Conservation (phyloP, 352 stramenopile genomes). For the Aphanomyces euteiches region DNA sequence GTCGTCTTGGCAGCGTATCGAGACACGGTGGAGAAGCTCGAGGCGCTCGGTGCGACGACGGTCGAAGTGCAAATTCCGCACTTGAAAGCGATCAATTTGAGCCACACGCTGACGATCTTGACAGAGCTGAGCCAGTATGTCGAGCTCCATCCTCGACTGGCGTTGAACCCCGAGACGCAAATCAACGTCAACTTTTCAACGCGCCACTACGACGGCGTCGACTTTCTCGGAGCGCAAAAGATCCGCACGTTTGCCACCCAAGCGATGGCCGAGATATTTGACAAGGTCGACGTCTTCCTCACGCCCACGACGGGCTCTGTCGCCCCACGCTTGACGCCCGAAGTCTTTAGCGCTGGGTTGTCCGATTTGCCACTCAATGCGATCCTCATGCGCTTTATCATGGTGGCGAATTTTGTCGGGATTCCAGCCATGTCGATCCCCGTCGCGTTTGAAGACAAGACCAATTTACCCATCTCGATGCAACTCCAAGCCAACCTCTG, state of each 20-base stretch:
- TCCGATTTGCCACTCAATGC: slow-evolving; percentile 50
- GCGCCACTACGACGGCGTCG: slow-evolving; percentile 51
- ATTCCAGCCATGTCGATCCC: slow-evolving; percentile 74
- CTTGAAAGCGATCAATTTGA: slow-evolving; percentile 68
- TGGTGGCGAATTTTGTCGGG: slow-evolving; percentile 85
- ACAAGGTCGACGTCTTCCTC: slow-evolving; percentile 86
- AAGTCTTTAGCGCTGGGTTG: slow-evolving; percentile 41
- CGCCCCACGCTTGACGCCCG: slow-evolving; percentile 59
- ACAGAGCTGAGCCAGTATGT: slow-evolving; percentile 72
- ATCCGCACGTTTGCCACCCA: slow-evolving; percentile 77
- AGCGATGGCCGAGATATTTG: slow-evolving; percentile 72
- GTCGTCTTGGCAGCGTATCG: slow-evolving; percentile 50
- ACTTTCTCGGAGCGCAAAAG: slow-evolving; percentile 83
- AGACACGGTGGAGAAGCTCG: slow-evolving; percentile 49
- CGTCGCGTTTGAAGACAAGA: slow-evolving; percentile 54
- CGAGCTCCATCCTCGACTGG: slow-evolving; percentile 55
- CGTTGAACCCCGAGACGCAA: slow-evolving; percentile 68
- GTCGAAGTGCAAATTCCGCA: slow-evolving; percentile 75
- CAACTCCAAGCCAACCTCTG: slow-evolving; percentile 77
- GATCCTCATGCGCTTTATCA: slow-evolving; percentile 73
- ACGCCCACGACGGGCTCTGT: slow-evolving; percentile 75
- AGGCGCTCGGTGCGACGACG: slow-evolving; percentile 58
- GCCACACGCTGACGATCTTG: slow-evolving; percentile 78
- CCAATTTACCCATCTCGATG: slow-evolving; percentile 65
- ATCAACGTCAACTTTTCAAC: slow-evolving; percentile 69